Evolutionary conservation across 495 filamentous ascomycete species (phyloP).

Genomic region (Xylaria scruposa): DNA sequence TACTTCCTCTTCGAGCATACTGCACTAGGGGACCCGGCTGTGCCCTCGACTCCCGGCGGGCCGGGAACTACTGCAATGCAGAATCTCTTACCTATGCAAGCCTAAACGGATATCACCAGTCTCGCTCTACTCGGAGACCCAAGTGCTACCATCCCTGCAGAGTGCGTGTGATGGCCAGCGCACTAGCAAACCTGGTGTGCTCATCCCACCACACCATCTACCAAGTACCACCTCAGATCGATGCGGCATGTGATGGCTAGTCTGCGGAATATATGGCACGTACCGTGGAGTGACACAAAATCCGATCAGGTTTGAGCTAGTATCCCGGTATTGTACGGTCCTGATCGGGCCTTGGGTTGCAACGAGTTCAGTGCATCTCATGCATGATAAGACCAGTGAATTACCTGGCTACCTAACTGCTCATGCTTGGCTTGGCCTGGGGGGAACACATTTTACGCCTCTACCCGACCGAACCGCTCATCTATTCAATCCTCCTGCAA

Average conservation of each 20-base stretch:
- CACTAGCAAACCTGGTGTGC: conserved; percentile 17
- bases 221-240: conserved; percentile 18
- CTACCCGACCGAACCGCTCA: conserved; percentile 23
- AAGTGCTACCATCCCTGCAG: conserved; percentile 21
- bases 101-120: conserved; percentile 18
- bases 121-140: conserved; percentile 14
- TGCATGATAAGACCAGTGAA: conserved; percentile 26
- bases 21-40: conserved; percentile 26
- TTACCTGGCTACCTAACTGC: conserved; percentile 14
- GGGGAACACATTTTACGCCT: conserved; percentile 14
- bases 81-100: conserved; percentile 25
- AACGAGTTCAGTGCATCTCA: conserved; percentile 11
- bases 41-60: conserved; percentile 20
- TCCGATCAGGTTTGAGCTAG: conserved; percentile 14
- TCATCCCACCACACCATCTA: conserved; percentile 23
- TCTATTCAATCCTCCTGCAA: conserved; percentile 7
- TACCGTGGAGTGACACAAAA: neutral
- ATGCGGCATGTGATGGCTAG: conserved; percentile 23
- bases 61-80: conserved; percentile 31
- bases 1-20: conserved; percentile 22
- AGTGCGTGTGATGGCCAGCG: conserved; percentile 5
- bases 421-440: conserved; percentile 6
- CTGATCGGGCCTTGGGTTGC: conserved; percentile 22
- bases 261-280: neutral
- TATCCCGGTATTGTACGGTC: conserved; percentile 10